Conservation (phyloP, 2,329 filamentous ascomycete species). For the Fusarium albidum region DNA sequence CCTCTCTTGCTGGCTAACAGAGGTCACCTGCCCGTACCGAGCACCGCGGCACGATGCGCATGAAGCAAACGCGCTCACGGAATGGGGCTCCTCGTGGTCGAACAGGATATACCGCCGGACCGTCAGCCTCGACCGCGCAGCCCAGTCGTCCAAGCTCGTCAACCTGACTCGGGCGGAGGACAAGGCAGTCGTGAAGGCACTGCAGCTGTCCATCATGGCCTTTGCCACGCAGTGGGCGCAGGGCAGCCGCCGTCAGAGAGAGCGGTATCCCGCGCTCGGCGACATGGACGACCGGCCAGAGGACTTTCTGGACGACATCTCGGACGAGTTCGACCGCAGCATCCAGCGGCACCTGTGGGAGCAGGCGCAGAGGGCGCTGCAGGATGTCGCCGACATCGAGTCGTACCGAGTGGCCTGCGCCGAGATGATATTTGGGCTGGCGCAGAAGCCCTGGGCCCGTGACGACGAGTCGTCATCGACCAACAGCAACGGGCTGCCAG, state of each 20-base stretch:
- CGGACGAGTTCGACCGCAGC: conserved; percentile 48
- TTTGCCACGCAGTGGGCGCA: conserved; percentile 40
- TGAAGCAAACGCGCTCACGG: conserved; percentile 8
- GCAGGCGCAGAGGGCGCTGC: conserved; percentile 45
- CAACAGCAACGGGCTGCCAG: background rate
- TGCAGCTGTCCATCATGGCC: conserved; percentile 37
- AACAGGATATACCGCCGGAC: conserved; percentile 39
- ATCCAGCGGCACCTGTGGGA: conserved; percentile 48
- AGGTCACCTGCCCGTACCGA: conserved; percentile 38
- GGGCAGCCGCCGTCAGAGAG: conserved; percentile 38
- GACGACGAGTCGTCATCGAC: conserved; percentile 15
- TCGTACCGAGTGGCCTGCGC: conserved; percentile 49
- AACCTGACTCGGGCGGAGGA: conserved; percentile 29
- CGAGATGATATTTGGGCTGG: conserved; percentile 49
- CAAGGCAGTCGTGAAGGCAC: conserved; percentile 24
- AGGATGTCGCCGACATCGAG: conserved; percentile 46
- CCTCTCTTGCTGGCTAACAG: conserved; percentile 37
- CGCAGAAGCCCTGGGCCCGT: conserved; percentile 42
- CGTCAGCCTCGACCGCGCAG: conserved; percentile 32
- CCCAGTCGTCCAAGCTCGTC: conserved; percentile 33
- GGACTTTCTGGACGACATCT: conserved; percentile 30
- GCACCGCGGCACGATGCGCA: conserved; percentile 17
- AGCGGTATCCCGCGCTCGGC: conserved; percentile 17
- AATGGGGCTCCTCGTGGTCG: conserved; percentile 38
- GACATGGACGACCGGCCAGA: conserved; percentile 18